These are phyloP conservation scores for Coniochaeta sp. DNA, from an alignment of 2,329 filamentous ascomycete genomes.

Conservation along the genomic window DNA sequence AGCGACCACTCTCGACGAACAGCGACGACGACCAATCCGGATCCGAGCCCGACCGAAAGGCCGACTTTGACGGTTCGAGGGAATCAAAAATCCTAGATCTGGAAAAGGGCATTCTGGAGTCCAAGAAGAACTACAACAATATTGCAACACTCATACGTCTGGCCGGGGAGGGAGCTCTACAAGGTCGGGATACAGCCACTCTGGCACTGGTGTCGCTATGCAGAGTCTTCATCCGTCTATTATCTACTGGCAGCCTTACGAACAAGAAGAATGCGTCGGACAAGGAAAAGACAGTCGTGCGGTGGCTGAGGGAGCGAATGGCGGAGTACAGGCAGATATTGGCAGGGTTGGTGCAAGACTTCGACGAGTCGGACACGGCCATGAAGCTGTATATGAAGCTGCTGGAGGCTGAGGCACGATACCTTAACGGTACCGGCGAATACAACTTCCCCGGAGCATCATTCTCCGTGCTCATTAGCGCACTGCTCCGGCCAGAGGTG, in stretches of 20 bases:
- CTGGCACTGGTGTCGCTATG: slow-evolving; percentile 76
- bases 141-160: slow-evolving; percentile 66
- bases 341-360: slow-evolving; percentile 49
- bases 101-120: slow-evolving; percentile 76
- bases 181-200: slow-evolving; percentile 48
- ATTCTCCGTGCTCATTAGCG: slow-evolving; percentile 57
- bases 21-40: slow-evolving; percentile 25
- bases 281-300: slow-evolving; percentile 65
- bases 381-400: slow-evolving; percentile 77
- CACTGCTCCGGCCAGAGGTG: slow-evolving; percentile 51
- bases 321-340: slow-evolving; percentile 63
- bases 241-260: slow-evolving; percentile 65
- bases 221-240: slow-evolving; percentile 75
- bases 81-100: slow-evolving; percentile 65
- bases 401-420: slow-evolving; percentile 69
- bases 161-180: slow-evolving; percentile 36
- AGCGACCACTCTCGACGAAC: slow-evolving; percentile 42
- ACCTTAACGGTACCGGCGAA: slow-evolving; percentile 52
- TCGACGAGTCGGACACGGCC: too few species aligned
- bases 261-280: slow-evolving; percentile 60
- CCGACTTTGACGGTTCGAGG: slow-evolving; percentile 44
- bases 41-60: slow-evolving; percentile 5
- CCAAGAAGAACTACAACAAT: slow-evolving; percentile 87
- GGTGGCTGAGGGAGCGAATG: slow-evolving; percentile 73
- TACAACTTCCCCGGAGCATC: slow-evolving; percentile 63